Conservation (phyloP, 225 moss, liverwort and hornwort genomes). For the Rhytidiadelphus loreus region DNA sequence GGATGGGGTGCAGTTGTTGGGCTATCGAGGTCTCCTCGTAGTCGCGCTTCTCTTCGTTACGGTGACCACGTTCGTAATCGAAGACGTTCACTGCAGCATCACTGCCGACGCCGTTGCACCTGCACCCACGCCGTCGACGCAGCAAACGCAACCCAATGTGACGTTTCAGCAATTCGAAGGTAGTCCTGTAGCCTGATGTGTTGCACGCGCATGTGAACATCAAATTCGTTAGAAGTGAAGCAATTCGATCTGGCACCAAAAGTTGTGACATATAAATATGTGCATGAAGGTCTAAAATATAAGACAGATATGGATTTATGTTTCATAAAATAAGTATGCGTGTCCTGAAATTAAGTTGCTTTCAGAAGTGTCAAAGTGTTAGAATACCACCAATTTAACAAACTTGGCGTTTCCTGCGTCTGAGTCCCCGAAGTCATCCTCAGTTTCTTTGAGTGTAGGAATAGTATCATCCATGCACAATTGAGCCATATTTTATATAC, state of each 20-base stretch:
- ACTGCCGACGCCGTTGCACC: background rate
- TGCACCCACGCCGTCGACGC: background rate
- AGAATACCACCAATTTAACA: too few species aligned
- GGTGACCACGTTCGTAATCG: background rate
- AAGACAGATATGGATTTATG: background rate
- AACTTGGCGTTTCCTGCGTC: too few species aligned
- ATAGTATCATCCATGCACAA: too few species aligned
- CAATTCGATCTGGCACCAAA: background rate
- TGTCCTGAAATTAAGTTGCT: too few species aligned
- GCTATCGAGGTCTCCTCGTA: background rate
- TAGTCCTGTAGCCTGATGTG: background rate
- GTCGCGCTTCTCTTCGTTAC: background rate
- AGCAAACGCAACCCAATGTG: background rate
- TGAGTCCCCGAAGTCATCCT: too few species aligned
- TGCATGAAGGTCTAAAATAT: background rate
- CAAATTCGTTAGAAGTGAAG: background rate
- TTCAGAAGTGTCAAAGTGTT: too few species aligned
- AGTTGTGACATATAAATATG: background rate
- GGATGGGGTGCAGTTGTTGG: background rate
- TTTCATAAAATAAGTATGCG: background rate
- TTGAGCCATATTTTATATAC: too few species aligned
- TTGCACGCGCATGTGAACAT: background rate
- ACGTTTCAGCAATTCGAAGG: background rate
- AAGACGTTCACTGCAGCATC: background rate
- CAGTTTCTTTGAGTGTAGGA: too few species aligned